Percentiles rank a stretch among this genome's conserved stretches.
Evolutionary conservation across 352 stramenopile species (phyloP).

Genomic region (Phytophthora sp.): DNA sequence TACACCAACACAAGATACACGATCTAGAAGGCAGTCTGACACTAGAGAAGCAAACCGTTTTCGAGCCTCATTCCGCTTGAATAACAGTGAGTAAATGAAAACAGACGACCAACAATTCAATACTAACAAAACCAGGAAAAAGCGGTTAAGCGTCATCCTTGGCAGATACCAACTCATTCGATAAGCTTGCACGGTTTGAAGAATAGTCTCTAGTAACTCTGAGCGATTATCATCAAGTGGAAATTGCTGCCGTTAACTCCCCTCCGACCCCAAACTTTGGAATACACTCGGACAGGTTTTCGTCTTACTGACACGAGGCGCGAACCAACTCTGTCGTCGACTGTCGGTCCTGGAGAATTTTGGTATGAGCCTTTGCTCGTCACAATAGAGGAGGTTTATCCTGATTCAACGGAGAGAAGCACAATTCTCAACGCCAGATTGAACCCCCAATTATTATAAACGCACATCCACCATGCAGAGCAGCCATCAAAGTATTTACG

Average conservation of each 20-base stretch:
- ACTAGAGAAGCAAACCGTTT: conserved; percentile 20
- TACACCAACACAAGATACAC: conserved; percentile 25
- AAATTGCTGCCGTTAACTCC: conserved; percentile 30
- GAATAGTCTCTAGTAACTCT: conserved; percentile 27
- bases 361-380: too few species aligned
- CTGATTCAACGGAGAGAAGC: conserved; percentile 12
- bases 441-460: conserved; percentile 7
- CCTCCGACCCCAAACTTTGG: conserved; percentile 9
- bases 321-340: too few species aligned
- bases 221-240: conserved; percentile 22
- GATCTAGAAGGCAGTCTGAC: conserved; percentile 25
- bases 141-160: conserved; percentile 33
- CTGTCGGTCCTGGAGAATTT: too few species aligned
- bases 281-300: conserved; percentile 13
- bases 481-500: conserved; percentile 19
- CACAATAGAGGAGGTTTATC: too few species aligned
- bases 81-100: conserved; percentile 23
- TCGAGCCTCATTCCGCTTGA: conserved; percentile 15
- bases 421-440: background rate
- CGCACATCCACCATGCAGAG: conserved; percentile 11
- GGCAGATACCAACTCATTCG: conserved; percentile 32
- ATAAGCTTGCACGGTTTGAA: conserved; percentile 34
- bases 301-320: too few species aligned
- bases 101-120: conserved; percentile 34
- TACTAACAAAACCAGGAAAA: conserved; percentile 34